Conservation (phyloP, 2,329 filamentous ascomycete species). For the Fusarium dimerum region DNA sequence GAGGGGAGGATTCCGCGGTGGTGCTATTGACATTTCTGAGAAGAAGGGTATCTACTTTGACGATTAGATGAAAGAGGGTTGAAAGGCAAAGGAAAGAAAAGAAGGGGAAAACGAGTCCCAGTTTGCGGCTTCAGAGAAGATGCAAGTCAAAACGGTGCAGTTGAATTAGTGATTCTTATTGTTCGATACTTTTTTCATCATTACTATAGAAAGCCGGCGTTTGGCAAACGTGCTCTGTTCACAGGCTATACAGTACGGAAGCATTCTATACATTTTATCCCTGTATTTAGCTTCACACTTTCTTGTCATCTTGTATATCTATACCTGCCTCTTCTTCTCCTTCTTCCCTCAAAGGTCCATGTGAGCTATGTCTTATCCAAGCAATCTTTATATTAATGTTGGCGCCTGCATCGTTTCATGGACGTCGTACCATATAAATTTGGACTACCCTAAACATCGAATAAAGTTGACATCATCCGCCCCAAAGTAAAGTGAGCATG, state of each 20-base stretch:
- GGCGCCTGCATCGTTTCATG: too few species aligned
- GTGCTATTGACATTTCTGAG: constrained; percentile 77
- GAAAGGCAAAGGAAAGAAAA: neutral
- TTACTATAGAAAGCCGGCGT: constrained; percentile 29
- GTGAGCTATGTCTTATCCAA: neutral
- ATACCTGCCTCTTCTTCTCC: neutral
- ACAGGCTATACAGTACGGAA: constrained; percentile 18
- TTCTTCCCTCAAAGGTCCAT: neutral
- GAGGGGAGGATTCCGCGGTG: constrained; percentile 86
- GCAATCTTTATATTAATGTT: too few species aligned
- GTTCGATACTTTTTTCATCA: constrained; percentile 1
- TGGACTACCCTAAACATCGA: too few species aligned
- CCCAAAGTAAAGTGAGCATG: too few species aligned
- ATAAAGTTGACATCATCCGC: too few species aligned
- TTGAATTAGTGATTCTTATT: neutral
- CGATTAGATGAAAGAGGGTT: constrained; percentile 54
- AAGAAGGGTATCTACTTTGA: constrained; percentile 95
- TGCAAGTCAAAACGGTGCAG: neutral
- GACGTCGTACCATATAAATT: too few species aligned
- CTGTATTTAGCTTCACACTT: neutral
- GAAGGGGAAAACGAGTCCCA: constrained; percentile 1
- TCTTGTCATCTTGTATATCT: neutral
- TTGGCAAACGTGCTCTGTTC: constrained; percentile 20
- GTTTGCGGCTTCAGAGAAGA: neutral
- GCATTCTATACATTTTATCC: constrained; percentile 4